phyloP scores from a whole-genome alignment of 176 grass and related monocot genomes.

The Hordeum marinum region DNA sequence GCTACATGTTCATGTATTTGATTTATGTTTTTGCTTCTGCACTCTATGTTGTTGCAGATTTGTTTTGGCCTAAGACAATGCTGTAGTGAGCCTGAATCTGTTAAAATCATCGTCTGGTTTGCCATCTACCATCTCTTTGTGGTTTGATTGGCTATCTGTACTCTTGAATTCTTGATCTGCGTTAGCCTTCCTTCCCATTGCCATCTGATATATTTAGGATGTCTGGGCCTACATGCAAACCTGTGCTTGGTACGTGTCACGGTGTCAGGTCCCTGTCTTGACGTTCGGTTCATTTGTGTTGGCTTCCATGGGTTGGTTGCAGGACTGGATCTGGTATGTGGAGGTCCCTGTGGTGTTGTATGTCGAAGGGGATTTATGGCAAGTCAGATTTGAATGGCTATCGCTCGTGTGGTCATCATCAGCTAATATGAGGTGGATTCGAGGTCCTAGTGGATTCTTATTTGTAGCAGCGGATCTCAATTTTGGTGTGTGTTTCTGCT shows the following conservation, averaged over 20 bases:
- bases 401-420: neutral
- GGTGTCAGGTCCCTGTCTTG: neutral
- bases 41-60: neutral
- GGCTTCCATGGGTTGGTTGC: neutral
- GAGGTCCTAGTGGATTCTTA: neutral
- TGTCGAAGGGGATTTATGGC: neutral
- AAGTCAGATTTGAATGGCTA: constrained; percentile 12
- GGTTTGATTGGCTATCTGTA: neutral
- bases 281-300: neutral
- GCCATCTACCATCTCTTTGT: neutral
- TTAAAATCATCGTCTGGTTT: neutral
- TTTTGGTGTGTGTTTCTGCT: constrained; percentile 1
- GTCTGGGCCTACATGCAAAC: no score
- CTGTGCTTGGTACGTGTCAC: neutral
- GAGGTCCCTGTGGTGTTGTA: neutral
- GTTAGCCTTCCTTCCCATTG: no score
- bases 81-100: neutral
- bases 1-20: neutral
- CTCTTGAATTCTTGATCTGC: no score
- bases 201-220: no score
- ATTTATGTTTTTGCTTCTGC: neutral
- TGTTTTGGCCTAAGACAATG: neutral
- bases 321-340: neutral
- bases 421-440: no score
- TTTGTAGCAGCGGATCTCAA: neutral